Evolutionary conservation across 1,284 basidiomycete species (phyloP).

Genomic region (Kwoniella shivajii): DNA sequence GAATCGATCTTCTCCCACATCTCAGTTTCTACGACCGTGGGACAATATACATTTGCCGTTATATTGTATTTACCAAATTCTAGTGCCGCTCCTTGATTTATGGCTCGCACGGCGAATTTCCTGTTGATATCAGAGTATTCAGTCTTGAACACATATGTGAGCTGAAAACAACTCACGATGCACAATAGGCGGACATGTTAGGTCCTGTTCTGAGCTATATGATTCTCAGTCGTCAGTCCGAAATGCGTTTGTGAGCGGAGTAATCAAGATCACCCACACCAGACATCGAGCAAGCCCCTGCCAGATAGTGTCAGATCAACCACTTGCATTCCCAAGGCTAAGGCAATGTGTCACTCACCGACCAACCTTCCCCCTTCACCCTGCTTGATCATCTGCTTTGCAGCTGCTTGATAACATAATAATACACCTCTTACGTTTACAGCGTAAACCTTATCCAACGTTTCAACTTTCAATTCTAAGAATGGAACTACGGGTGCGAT

Average conservation of each 20-base stretch:
- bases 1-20: constrained; percentile 43
- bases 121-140: constrained; percentile 25
- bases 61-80: constrained; percentile 57
- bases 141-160: constrained; percentile 24
- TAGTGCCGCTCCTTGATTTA: constrained; percentile 52
- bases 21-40: constrained; percentile 54
- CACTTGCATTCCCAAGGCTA: background rate
- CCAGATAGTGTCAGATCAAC: background rate
- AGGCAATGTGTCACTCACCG: constrained; percentile 51
- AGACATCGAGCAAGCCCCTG: constrained; percentile 11
- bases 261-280: constrained; percentile 9
- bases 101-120: constrained; percentile 57
- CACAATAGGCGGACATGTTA: constrained; percentile 39
- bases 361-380: constrained; percentile 56
- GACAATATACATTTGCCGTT: constrained; percentile 62
- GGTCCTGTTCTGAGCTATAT: constrained; percentile 9
- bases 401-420: constrained; percentile 55
- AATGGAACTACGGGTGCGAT: constrained; percentile 47
- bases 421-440: constrained; percentile 53
- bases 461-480: constrained; percentile 48
- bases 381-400: constrained; percentile 57
- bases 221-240: background rate
- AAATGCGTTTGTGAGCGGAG: no score
- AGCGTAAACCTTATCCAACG: constrained; percentile 42
- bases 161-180: background rate